Base-by-base conservation (phyloP, 2,329 filamentous ascomycete species). In the Scedosporium dehoogii region DNA sequence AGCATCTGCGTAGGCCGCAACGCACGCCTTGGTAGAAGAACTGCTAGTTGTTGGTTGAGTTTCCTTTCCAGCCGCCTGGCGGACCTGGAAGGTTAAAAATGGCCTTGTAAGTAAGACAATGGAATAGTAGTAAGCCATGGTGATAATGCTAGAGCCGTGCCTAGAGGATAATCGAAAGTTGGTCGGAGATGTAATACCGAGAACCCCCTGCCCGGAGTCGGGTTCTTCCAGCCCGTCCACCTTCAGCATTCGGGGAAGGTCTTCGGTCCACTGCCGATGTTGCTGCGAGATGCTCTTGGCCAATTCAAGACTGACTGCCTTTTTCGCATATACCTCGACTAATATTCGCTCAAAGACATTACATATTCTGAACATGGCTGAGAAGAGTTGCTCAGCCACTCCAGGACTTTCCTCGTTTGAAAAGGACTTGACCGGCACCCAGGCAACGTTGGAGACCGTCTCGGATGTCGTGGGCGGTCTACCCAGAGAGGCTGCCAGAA, bases 341-440 rank as follows among this genome's bases (percentile, higher is more conserved):
- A 62, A 44, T 21, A 62, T 62, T 9, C 61, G 61, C 25, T 62
- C 61, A 29, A 62, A 62, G 21, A 62, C 27, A 23, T 27, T 38
- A 27, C 55, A 62, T 44, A 62, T 58, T 23, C 55, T 42, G 56
- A 62, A 62, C n/a, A 62, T 62, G 41, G 61, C 61, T 2, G 61
- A 59, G 14, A 41, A 57, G 16, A 59, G 41, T 16, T 59, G 61
- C 23, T 23, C 25, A 3, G 53, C 23, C 14, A 56, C 61, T 1
- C 18, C 23, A 5, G 41, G 18, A 14, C 29, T 44, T 21, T 18
- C 33, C 10, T 44, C 18, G 14, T 61, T 14, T 2, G 12, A 12
- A 25, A 38, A 4, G 12, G 55, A 21, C 14, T 46, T 23, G 12
- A 59, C 10, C 3, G 41, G 7, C 18, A 46, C 21, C 55, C 48